Conservation (phyloP, 129 eudicot species). For the Flaveria sonorensis region DNA sequence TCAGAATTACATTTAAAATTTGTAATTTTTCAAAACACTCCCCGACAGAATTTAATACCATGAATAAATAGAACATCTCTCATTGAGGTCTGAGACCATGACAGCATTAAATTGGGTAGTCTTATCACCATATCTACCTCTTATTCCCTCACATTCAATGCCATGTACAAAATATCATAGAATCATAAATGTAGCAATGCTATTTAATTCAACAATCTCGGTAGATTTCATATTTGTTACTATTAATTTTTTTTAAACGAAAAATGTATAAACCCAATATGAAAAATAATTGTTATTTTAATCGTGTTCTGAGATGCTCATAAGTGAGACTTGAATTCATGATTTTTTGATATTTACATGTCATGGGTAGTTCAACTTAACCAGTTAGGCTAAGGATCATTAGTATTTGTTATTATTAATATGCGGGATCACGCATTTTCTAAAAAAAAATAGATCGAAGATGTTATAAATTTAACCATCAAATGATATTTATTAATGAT, state of each 20-base stretch:
- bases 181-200: neutral
- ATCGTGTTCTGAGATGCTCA: no score
- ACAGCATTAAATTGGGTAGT: constrained; percentile 7
- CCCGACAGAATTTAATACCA: constrained; percentile 18
- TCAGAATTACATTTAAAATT: neutral
- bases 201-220: neutral
- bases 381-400: no score
- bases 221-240: neutral
- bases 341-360: no score
- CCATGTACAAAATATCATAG: neutral
- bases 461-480: no score
- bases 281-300: no score
- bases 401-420: neutral
- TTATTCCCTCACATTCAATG: constrained; percentile 13
- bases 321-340: no score
- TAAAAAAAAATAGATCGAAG: no score
- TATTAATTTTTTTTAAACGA: no score
- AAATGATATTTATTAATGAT: no score
- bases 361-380: no score
- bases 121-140: constrained; percentile 13
- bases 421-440: no score
- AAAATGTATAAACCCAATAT: no score
- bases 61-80: constrained; percentile 23
- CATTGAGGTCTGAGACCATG: neutral
- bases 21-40: neutral